phyloP scores from a whole-genome alignment of 495 filamentous ascomycete genomes.

The Penicillium argentinense region DNA sequence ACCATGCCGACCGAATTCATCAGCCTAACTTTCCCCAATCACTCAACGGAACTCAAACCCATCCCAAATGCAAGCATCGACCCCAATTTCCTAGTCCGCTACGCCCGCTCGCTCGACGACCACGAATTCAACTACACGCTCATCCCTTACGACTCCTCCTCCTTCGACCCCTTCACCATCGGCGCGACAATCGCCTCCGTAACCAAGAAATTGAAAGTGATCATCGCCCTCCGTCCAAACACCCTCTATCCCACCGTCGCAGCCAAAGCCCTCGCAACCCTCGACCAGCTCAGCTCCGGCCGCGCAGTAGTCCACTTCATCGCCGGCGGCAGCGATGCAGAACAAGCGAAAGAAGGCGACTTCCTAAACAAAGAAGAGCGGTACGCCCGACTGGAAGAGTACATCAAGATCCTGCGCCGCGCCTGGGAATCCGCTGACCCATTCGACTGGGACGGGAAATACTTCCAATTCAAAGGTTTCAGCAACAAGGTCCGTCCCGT shows the following conservation, averaged over 20 bases:
- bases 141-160: constrained; percentile 52
- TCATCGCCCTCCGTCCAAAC: constrained; percentile 57
- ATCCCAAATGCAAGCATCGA: constrained; percentile 47
- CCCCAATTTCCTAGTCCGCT: constrained; percentile 45
- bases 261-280: constrained; percentile 54
- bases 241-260: constrained; percentile 56
- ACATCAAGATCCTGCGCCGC: constrained; percentile 51
- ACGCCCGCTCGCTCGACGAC: constrained; percentile 51
- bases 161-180: constrained; percentile 51
- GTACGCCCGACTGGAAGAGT: constrained; percentile 52
- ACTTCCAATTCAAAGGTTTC: constrained; percentile 54
- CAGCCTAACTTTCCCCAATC: constrained; percentile 49
- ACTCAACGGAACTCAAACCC: constrained; percentile 51
- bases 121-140: constrained; percentile 56
- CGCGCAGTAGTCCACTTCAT: constrained; percentile 57
- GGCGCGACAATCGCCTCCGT: constrained; percentile 51
- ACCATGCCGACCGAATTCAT: constrained; percentile 57
- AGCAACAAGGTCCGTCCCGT: constrained; percentile 47
- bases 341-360: constrained; percentile 54
- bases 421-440: constrained; percentile 51
- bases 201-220: constrained; percentile 55
- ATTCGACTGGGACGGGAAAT: constrained; percentile 54
- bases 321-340: constrained; percentile 52
- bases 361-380: constrained; percentile 54
- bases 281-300: constrained; percentile 51